phyloP scores from a whole-genome alignment of 768 basidiomycete species.

The Psilocybe tampanensis region DNA sequence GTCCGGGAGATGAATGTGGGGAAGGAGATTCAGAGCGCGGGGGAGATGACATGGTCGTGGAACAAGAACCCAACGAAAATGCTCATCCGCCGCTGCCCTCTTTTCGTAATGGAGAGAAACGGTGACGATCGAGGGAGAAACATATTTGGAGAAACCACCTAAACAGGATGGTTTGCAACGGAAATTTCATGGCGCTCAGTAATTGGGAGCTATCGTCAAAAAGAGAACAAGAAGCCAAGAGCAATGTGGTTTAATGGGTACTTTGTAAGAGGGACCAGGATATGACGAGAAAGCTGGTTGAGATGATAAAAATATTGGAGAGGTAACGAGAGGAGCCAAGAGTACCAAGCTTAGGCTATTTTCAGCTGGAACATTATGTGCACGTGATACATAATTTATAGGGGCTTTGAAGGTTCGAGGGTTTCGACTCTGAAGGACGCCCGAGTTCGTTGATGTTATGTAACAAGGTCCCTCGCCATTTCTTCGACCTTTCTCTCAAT shows the following conservation, averaged over 20 bases:
- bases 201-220: not conserved
- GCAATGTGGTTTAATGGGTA: not conserved
- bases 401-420: too few species aligned
- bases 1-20: not conserved
- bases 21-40: not conserved
- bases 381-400: too few species aligned
- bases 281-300: too few species aligned
- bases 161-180: conserved; percentile 1
- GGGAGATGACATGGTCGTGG: not conserved
- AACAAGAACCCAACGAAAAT: not conserved
- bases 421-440: too few species aligned
- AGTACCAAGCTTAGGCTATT: too few species aligned
- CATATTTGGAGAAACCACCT: conserved; percentile 6
- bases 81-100: not conserved
- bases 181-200: conserved; percentile 11
- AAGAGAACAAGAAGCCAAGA: not conserved
- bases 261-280: too few species aligned
- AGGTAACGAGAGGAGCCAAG: too few species aligned
- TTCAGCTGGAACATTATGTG: too few species aligned
- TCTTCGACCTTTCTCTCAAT: too few species aligned
- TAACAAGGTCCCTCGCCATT: too few species aligned
- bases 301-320: too few species aligned
- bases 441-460: too few species aligned
- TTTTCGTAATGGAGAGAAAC: not conserved
- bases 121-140: conserved; percentile 19